Conservation (phyloP, 2,329 filamentous ascomycete species). For the Didymella pinodella region DNA sequence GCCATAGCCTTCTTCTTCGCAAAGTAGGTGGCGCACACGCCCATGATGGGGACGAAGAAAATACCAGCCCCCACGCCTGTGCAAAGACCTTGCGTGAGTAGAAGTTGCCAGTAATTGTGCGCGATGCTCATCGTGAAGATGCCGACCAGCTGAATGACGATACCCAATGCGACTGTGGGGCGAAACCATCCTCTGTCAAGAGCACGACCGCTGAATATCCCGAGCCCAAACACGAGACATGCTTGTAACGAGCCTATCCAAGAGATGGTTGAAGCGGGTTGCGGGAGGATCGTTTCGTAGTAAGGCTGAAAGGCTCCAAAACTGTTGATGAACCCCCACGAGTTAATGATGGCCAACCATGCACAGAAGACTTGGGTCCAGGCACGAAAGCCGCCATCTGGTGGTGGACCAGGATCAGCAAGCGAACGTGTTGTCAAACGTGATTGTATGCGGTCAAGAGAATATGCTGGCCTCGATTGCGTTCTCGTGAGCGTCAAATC, state of each 20-base stretch:
- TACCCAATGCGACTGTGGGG: conserved; percentile 52
- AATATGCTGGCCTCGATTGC: conserved; percentile 25
- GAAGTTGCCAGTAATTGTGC: conserved; percentile 58
- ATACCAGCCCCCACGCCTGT: conserved; percentile 44
- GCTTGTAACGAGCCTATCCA: conserved; percentile 63
- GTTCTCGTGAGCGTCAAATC: conserved; percentile 21
- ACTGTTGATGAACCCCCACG: conserved; percentile 53
- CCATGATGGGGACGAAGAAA: conserved; percentile 45
- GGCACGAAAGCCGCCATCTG: conserved; percentile 53
- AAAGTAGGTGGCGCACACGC: conserved; percentile 63
- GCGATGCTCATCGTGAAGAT: conserved; percentile 61
- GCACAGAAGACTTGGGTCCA: conserved; percentile 45
- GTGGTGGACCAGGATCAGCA: conserved; percentile 36
- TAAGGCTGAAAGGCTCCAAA: conserved; percentile 60
- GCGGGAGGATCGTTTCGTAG: conserved; percentile 50
- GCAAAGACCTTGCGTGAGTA: conserved; percentile 45
- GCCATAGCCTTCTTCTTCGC: conserved; percentile 64
- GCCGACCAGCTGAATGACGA: conserved; percentile 53
- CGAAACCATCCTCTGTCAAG: conserved; percentile 61
- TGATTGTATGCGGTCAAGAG: conserved; percentile 43
- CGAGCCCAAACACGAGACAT: conserved; percentile 56
- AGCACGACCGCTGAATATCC: conserved; percentile 57
- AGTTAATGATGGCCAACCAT: conserved; percentile 43
- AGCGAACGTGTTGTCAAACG: conserved; percentile 45
- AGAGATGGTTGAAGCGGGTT: conserved; percentile 56